phyloP scores from a whole-genome alignment of 805 yeast species.

The Priceomyces carsonii region DNA sequence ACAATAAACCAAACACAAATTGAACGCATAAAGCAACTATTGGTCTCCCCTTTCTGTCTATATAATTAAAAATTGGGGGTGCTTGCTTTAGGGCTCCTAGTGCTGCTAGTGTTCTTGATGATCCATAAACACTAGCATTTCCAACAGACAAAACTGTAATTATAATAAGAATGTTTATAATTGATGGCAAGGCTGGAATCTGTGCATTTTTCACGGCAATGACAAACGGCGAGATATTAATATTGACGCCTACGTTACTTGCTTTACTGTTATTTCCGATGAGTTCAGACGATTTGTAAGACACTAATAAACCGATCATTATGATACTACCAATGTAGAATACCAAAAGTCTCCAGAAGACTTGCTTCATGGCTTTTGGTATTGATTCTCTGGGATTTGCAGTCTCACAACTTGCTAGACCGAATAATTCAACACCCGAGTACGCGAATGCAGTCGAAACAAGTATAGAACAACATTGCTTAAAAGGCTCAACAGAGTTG shows the following conservation, averaged over 20 bases:
- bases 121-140: constrained; percentile 72
- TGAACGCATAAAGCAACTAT: constrained; percentile 35
- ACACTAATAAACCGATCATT: constrained; percentile 44
- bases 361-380: constrained; percentile 43
- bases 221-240: constrained; percentile 73
- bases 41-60: constrained; percentile 44
- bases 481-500: constrained; percentile 35
- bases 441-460: constrained; percentile 38
- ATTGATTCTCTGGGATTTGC: constrained; percentile 36
- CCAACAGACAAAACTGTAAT: constrained; percentile 75
- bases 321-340: constrained; percentile 37
- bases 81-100: constrained; percentile 71
- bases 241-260: constrained; percentile 21
- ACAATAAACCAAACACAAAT: constrained; percentile 45
- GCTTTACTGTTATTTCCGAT: constrained; percentile 44
- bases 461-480: constrained; percentile 36
- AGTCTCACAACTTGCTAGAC: constrained; percentile 40
- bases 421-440: constrained; percentile 40
- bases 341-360: constrained; percentile 43
- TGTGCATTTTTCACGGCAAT: constrained; percentile 65
- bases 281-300: constrained; percentile 49
- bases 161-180: constrained; percentile 73
- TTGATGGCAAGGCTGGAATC: constrained; percentile 64
- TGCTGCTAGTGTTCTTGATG: constrained; percentile 68
- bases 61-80: constrained; percentile 46